These are phyloP conservation scores for Trypanosoma avium DNA, from an alignment of 208 protist genomes.

Conservation along the genomic window DNA sequence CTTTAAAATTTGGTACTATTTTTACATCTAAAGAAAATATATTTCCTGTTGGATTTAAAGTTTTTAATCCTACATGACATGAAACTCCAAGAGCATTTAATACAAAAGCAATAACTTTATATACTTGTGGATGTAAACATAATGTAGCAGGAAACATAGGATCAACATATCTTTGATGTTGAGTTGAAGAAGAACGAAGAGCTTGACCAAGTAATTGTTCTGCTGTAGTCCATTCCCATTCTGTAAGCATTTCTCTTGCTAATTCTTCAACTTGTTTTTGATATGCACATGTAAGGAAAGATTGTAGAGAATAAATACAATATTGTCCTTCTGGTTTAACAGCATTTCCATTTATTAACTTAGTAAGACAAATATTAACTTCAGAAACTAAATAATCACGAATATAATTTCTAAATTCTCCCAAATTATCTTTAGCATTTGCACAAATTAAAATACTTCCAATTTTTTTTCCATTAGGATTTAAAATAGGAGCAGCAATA, in stretches of 20 bases:
- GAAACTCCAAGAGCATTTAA: constrained; percentile 33
- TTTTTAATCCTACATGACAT: constrained; percentile 55
- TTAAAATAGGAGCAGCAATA: constrained; percentile 67
- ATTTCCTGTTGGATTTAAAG: constrained; percentile 57
- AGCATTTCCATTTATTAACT: constrained; percentile 34
- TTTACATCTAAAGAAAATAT: constrained; percentile 64
- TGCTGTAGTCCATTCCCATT: constrained; percentile 90
- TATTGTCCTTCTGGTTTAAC: neutral
- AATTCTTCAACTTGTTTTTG: constrained; percentile 62
- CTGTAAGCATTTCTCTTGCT: constrained; percentile 74
- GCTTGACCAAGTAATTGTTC: constrained; percentile 76
- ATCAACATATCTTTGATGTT: constrained; percentile 58
- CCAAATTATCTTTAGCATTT: constrained; percentile 79
- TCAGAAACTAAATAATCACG: constrained; percentile 77
- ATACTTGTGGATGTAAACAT: constrained; percentile 69
- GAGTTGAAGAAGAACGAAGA: constrained; percentile 37
- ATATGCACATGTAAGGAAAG: constrained; percentile 54
- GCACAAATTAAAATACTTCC: constrained; percentile 87
- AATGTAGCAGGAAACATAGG: constrained; percentile 71
- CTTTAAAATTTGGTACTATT: constrained; percentile 29
- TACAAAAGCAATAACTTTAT: constrained; percentile 53
- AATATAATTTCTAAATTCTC: constrained; percentile 77
- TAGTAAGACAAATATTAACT: constrained; percentile 42
- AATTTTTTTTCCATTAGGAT: constrained; percentile 45
- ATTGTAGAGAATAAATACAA: constrained; percentile 29